These are phyloP conservation scores for Juglanconis oblonga DNA, from an alignment of 2,329 filamentous ascomycete species.

Conservation along the genomic window DNA sequence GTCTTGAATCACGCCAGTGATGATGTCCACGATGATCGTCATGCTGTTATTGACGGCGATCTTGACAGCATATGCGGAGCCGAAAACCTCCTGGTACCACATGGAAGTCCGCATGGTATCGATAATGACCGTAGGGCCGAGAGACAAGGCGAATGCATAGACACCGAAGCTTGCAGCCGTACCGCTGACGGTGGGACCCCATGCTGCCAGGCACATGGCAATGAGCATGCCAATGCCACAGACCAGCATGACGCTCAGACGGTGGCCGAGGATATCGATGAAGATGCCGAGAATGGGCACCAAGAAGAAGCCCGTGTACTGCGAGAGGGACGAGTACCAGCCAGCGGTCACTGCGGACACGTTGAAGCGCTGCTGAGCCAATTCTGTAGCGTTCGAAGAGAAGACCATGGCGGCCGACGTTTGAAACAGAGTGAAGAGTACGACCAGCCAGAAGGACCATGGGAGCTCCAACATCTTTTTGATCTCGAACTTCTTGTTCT, in stretches of 20 bases:
- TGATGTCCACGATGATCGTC: constrained; percentile 57
- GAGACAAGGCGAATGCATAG: constrained; percentile 51
- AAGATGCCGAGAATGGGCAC: constrained; percentile 55
- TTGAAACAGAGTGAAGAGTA: constrained; percentile 55
- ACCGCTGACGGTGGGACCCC: constrained; percentile 44
- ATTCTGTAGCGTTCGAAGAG: constrained; percentile 56
- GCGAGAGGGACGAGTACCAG: constrained; percentile 57
- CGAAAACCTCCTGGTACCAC: constrained; percentile 59
- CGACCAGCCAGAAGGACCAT: constrained; percentile 57
- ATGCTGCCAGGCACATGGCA: constrained; percentile 53
- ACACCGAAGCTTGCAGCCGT: constrained; percentile 60
- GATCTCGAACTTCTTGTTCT: constrained; percentile 54
- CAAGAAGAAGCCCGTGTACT: constrained; percentile 57
- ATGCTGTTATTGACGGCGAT: constrained; percentile 62
- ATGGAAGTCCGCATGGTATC: constrained; percentile 59
- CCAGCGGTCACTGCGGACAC: constrained; percentile 53
- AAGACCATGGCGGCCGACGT: constrained; percentile 55
- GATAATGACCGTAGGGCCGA: constrained; percentile 58
- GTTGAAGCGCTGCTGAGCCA: constrained; percentile 58
- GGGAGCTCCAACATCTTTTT: constrained; percentile 54
- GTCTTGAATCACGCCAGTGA: constrained; percentile 58
- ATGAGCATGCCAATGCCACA: constrained; percentile 50
- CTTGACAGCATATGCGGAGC: constrained; percentile 58
- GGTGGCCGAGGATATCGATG: constrained; percentile 53
- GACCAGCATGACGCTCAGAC: constrained; percentile 41